Conservation (phyloP, 352 stramenopile species). For the Pythium grandisporangium region DNA sequence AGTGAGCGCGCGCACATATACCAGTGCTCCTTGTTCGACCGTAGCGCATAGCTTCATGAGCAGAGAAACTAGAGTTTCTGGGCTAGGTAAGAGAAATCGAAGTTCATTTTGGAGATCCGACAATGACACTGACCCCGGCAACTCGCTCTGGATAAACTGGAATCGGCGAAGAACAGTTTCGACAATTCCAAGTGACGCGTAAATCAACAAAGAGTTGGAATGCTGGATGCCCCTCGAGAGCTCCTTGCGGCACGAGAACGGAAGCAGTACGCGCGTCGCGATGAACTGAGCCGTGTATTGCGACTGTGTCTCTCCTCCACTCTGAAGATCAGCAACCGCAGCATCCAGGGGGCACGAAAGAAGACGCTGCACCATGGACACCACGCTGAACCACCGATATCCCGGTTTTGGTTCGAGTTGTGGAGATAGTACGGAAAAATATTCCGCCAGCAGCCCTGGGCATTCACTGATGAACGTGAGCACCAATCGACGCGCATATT, state of each 20-base stretch:
- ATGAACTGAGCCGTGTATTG: slow-evolving; percentile 29
- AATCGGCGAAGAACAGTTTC: slow-evolving; percentile 49
- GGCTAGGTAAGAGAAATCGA: slow-evolving; percentile 61
- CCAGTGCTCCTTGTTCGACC: slow-evolving; percentile 26
- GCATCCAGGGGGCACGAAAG: slow-evolving; percentile 41
- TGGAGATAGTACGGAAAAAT: slow-evolving; percentile 38
- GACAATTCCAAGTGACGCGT: slow-evolving; percentile 59
- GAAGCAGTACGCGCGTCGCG: slow-evolving; percentile 51
- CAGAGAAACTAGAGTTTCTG: slow-evolving; percentile 69
- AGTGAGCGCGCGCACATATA: slow-evolving; percentile 65
- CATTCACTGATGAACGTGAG: slow-evolving; percentile 48
- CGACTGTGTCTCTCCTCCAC: background rate
- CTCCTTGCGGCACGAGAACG: slow-evolving; percentile 66
- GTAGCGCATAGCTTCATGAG: slow-evolving; percentile 59
- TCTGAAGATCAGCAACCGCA: slow-evolving; percentile 12
- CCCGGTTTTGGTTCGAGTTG: slow-evolving; percentile 65
- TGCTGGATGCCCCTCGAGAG: slow-evolving; percentile 77
- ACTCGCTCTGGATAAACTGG: slow-evolving; percentile 22
- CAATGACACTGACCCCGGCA: slow-evolving; percentile 2
- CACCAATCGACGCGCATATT: slow-evolving; percentile 43
- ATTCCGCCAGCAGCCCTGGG: slow-evolving; percentile 48
- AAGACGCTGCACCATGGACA: slow-evolving; percentile 60
- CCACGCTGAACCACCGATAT: slow-evolving; percentile 74
- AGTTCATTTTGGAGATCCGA: slow-evolving; percentile 52
- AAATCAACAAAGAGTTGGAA: slow-evolving; percentile 62